A percentile compares a stretch with the other conserved stretches of the same genome.
phyloP scores from a whole-genome alignment of 1,139 yeast species.

The Pichia sp. region DNA sequence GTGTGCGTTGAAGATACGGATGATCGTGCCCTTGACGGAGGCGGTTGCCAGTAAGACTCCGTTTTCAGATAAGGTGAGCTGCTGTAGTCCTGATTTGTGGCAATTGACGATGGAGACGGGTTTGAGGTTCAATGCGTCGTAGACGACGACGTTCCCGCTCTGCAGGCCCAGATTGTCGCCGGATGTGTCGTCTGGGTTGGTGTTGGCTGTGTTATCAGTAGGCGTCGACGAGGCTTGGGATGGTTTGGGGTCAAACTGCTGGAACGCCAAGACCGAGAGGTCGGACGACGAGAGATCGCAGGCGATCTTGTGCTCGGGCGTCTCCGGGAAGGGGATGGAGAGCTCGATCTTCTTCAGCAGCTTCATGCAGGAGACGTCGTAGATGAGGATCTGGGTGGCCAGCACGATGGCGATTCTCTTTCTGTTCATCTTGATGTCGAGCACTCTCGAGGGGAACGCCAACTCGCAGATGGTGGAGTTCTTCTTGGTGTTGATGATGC shows the following conservation, averaged over 20 bases:
- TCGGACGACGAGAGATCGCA: constrained; percentile 40
- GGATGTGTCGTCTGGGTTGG: no score
- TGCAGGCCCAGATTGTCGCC: background rate
- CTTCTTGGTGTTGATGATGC: constrained; percentile 60
- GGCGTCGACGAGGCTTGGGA: no score
- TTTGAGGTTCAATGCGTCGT: constrained; percentile 55
- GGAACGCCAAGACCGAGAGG: constrained; percentile 45
- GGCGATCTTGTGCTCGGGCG: constrained; percentile 41
- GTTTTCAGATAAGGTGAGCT: constrained; percentile 48
- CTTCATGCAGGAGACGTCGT: constrained; percentile 87
- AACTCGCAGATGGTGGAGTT: constrained; percentile 65
- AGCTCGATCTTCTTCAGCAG: constrained; percentile 87
- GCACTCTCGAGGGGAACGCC: constrained; percentile 81
- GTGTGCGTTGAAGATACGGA: constrained; percentile 48
- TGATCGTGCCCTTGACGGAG: constrained; percentile 68
- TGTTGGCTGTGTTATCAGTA: no score
- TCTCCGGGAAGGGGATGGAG: constrained; percentile 27
- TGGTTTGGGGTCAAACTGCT: constrained; percentile 25
- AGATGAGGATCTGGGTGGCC: constrained; percentile 84
- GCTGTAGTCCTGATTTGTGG: constrained; percentile 52
- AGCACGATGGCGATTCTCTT: constrained; percentile 72
- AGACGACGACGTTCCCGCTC: constrained; percentile 40
- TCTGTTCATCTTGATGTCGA: constrained; percentile 75
- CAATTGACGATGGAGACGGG: constrained; percentile 61
- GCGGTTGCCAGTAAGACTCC: constrained; percentile 64